Percentiles rank a stretch among this genome's conserved stretches.
phyloP scores from a whole-genome alignment of 2,329 filamentous ascomycete species.

The Fusarium sp. region DNA sequence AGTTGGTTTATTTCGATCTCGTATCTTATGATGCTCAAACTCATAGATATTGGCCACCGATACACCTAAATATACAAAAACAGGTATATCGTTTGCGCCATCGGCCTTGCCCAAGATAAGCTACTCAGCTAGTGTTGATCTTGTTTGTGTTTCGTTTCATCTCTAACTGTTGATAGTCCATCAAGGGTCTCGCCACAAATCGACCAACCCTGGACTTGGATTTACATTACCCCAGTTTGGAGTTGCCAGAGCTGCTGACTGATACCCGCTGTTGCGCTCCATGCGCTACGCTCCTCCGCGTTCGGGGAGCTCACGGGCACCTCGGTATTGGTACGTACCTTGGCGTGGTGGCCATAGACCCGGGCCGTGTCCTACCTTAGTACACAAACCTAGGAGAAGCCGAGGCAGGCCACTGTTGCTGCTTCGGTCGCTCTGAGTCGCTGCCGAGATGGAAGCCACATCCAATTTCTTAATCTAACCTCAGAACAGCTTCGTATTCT shows the following conservation, averaged over 20 bases:
- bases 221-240: conserved; percentile 33
- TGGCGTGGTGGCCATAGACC: conserved; percentile 22
- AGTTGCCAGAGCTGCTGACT: conserved; percentile 3
- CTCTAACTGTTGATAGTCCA: conserved; percentile 2
- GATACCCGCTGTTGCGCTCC: conserved; percentile 3
- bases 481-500: conserved; percentile 22
- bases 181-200: conserved; percentile 17
- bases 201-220: conserved; percentile 20
- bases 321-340: conserved; percentile 39
- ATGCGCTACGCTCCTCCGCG: conserved; percentile 7
- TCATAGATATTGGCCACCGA: neutral
- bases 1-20: neutral
- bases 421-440: conserved; percentile 40
- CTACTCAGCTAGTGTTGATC: conserved; percentile 12
- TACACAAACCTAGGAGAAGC: conserved; percentile 32
- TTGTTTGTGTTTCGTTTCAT: conserved; percentile 21
- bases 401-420: conserved; percentile 41
- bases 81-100: neutral
- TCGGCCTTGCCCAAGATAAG: conserved; percentile 5
- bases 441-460: conserved; percentile 40
- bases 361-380: conserved; percentile 14
- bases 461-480: conserved; percentile 32
- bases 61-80: neutral
- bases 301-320: conserved; percentile 8
- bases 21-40: neutral